A percentile compares a stretch with the other conserved stretches of the same genome.
These are phyloP conservation scores for Nannochloropsis gaditana DNA, from an alignment of 108 stramenopile genomes.

Conservation along the genomic window DNA sequence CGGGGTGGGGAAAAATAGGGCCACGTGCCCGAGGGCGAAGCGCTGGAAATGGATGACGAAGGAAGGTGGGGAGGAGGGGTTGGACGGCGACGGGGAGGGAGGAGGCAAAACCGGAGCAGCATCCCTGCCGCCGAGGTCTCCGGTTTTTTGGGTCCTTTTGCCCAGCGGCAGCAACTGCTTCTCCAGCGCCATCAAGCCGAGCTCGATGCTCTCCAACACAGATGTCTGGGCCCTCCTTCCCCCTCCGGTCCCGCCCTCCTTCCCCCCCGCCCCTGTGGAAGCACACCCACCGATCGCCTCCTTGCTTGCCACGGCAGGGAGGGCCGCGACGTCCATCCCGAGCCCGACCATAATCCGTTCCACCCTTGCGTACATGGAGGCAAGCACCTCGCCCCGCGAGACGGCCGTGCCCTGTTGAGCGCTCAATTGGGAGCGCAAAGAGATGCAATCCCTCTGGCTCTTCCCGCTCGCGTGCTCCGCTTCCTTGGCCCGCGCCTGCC, in stretches of 20 bases:
- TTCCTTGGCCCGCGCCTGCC: conserved; percentile 12
- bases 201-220: conserved; percentile 12
- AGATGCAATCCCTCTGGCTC: background rate
- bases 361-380: background rate
- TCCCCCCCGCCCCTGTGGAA: background rate
- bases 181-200: background rate
- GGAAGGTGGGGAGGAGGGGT: background rate
- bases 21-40: background rate
- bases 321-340: background rate
- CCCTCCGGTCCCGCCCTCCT: background rate
- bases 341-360: background rate
- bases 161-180: background rate
- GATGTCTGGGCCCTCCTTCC: background rate
- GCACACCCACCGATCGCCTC: background rate
- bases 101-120: background rate
- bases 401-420: background rate
- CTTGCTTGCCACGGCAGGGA: background rate
- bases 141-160: background rate
- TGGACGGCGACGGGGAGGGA: background rate
- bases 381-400: background rate
- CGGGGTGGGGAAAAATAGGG: conserved; percentile 24
- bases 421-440: background rate
- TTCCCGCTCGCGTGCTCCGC: background rate
- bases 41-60: background rate
- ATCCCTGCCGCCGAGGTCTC: background rate